Percentiles rank a stretch among this genome's conserved stretches.
These are phyloP conservation scores for Pichia deserticola DNA, from an alignment of 805 yeast species.

Conservation along the genomic window DNA sequence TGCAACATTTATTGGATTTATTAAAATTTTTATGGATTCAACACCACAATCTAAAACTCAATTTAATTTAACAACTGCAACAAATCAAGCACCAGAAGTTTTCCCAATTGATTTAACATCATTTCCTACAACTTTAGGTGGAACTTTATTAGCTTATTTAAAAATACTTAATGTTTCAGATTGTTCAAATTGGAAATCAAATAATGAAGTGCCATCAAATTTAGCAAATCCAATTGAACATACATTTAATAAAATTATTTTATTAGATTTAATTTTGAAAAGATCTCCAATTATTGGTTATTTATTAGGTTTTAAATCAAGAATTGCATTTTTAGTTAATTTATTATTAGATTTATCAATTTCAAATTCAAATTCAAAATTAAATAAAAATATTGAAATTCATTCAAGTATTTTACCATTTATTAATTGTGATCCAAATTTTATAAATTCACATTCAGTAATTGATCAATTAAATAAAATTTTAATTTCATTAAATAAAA, in stretches of 20 bases:
- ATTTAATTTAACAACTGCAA: not conserved
- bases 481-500: conserved; percentile 9
- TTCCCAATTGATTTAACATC: conserved; percentile 5
- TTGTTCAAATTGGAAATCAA: not conserved
- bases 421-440: conserved; percentile 17
- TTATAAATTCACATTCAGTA: conserved; percentile 17
- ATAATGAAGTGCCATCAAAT: not conserved
- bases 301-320: conserved; percentile 2
- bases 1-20: not conserved
- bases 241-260: conserved; percentile 19
- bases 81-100: not conserved
- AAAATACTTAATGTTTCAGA: conserved; percentile 11
- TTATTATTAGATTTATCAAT: not conserved
- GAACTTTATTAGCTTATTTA: conserved; percentile 8
- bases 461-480: conserved; percentile 19
- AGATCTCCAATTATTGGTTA: conserved; percentile 9
- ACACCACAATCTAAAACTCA: not conserved
- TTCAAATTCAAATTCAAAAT: not conserved
- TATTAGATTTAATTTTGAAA: conserved; percentile 14
- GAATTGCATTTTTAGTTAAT: not conserved
- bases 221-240: conserved; percentile 14
- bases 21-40: not conserved
- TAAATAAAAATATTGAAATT: conserved; percentile 13
- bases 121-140: conserved; percentile 1
- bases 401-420: conserved; percentile 10